Base-by-base conservation (phyloP, 73 alveolate genomes). In the Paramecium tetraurelia region DNA sequence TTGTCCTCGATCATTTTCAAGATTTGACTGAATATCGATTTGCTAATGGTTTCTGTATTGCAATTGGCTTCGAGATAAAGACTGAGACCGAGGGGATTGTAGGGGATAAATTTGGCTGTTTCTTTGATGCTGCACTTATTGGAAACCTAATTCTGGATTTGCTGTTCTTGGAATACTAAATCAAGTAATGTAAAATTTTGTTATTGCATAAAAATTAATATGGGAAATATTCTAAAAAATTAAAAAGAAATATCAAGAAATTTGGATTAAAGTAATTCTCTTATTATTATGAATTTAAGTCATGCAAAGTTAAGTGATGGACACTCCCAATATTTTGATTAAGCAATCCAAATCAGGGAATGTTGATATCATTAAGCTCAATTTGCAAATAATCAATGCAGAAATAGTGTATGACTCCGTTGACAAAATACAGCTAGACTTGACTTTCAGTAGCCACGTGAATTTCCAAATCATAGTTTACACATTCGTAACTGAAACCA, bases 1-100 rank as follows among this genome's bases (percentile, higher is more conserved):
- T 80, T 80, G 24, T 80, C 90, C 21, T 80, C 90, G 2, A 80
- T 80, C 43, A 43, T 41, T 46, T 35, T 80, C 18, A 80, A 48
- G 11, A 80, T 22, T 41, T 80, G 20, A 16, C 46, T 8, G 29
- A 80, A 80, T 80, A 80, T 10, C 21, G 16, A 24, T 48, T 80
- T 44, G 16, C 7, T 48, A n/a, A 27, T 80, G 1, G 20, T 63
- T 7, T 80, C 57, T 48, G n/a, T 18, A 18, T 40, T 27, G 38
- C 43, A 31, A 14, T 80, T 44, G 7, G 90, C 70, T 21, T 80
- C 90, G 4, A 31, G 33, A 21, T 22, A 43, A 14, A 80, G 43
- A 41, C 75, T 22, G 8, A 80, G 22, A 31, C 90, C 90, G 9
- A 80, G 38, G 4, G 71, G 90, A 48, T 48, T 80, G 24, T 63